Evolutionary conservation across 768 basidiomycete species (phyloP).

Genomic region (Cyclocybe cylindracea): DNA sequence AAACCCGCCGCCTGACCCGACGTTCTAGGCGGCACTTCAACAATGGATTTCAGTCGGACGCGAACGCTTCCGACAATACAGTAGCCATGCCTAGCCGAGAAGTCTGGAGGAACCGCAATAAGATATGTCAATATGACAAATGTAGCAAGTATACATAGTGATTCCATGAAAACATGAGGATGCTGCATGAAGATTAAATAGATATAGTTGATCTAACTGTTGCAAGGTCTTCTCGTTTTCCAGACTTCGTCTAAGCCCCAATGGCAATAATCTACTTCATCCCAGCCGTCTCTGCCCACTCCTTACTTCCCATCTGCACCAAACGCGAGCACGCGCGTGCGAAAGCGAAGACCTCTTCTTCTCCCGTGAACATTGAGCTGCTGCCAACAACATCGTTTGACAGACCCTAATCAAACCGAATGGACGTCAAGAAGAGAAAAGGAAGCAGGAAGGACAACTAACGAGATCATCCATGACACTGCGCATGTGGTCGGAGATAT

Average conservation of each 20-base stretch:
- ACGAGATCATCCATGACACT: slow-evolving; percentile 97
- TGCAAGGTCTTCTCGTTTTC: neutral
- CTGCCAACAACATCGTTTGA: slow-evolving; percentile 73
- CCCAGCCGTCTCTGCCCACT: slow-evolving; percentile 69
- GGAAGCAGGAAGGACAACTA: slow-evolving; percentile 15
- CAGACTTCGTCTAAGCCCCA: neutral
- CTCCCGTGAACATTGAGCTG: slow-evolving; percentile 92
- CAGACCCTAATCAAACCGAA: slow-evolving; percentile 58
- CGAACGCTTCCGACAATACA: no score
- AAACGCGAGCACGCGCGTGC: slow-evolving; percentile 88
- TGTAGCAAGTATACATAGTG: no score
- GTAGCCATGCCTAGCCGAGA: no score
- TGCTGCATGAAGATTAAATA: no score
- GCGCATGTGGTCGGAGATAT: slow-evolving; percentile 83
- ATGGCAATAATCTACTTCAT: slow-evolving; percentile 5
- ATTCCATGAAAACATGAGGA: no score
- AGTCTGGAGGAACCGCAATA: no score
- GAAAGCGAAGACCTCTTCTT: slow-evolving; percentile 97
- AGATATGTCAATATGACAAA: no score
- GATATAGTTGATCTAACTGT: neutral
- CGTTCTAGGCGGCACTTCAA: no score
- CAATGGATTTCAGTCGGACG: no score
- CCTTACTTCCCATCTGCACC: slow-evolving; percentile 88
- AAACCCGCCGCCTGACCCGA: no score
- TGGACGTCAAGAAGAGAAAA: slow-evolving; percentile 6